phyloP scores from a whole-genome alignment of 352 stramenopile genomes.

The Pythium oligandrum region DNA sequence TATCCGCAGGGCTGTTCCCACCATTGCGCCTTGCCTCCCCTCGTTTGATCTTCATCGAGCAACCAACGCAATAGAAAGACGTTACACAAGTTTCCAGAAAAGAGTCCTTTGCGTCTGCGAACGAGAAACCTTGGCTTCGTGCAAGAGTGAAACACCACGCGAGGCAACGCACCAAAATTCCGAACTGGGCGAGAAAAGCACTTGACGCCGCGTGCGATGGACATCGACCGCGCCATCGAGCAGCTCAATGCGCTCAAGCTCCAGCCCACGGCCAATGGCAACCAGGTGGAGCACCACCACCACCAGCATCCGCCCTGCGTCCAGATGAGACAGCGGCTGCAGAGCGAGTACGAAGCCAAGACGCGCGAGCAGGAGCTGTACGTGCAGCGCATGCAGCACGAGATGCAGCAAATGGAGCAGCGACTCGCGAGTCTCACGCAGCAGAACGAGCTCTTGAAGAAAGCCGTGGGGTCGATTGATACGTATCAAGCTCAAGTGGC shows the following conservation, averaged over 20 bases:
- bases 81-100: too few species aligned
- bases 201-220: conserved; percentile 16
- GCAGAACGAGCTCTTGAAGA: conserved; percentile 52
- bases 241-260: conserved; percentile 69
- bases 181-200: too few species aligned
- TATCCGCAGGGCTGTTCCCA: too few species aligned
- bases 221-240: conserved; percentile 70
- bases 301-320: conserved; percentile 1
- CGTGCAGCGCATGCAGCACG: conserved; percentile 37
- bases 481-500: conserved; percentile 37
- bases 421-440: conserved; percentile 38
- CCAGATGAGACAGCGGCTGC: conserved; percentile 28
- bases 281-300: conserved; percentile 7
- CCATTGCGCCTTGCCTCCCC: too few species aligned
- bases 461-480: conserved; percentile 32
- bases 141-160: too few species aligned
- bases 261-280: conserved; percentile 20
- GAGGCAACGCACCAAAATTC: too few species aligned
- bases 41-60: too few species aligned
- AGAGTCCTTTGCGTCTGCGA: too few species aligned
- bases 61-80: too few species aligned
- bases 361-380: conserved; percentile 42
- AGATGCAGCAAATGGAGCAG: conserved; percentile 43
- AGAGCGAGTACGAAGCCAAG: conserved; percentile 41
- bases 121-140: too few species aligned